Conservation (phyloP, 805 yeast species). For the Lipomyces mesembrius region DNA sequence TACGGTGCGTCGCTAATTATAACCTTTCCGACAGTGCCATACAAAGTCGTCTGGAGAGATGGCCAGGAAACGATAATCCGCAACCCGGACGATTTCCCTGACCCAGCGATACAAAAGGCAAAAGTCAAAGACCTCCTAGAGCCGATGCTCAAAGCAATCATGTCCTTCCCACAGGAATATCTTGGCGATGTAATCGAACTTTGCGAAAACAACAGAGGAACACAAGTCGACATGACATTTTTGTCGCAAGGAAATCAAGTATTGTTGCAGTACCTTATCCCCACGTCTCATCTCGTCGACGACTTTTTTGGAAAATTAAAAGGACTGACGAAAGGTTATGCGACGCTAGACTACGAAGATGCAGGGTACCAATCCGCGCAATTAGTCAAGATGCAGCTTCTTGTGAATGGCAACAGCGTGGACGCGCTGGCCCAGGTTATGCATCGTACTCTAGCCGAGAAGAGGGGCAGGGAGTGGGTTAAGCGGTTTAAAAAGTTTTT, state of each 20-base stretch:
- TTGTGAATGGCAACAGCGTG: slow-evolving; percentile 85
- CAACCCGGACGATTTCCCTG: slow-evolving; percentile 94
- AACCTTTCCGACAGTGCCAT: slow-evolving; percentile 96
- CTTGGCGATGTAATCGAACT: slow-evolving; percentile 84
- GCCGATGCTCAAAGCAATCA: slow-evolving; percentile 87
- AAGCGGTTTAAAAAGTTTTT: slow-evolving; percentile 77
- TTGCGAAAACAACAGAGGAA: slow-evolving; percentile 83
- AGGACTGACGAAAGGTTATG: slow-evolving; percentile 89
- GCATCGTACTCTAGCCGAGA: slow-evolving; percentile 77
- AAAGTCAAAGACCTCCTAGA: slow-evolving; percentile 64
- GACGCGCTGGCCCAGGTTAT: slow-evolving; percentile 92
- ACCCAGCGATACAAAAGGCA: slow-evolving; percentile 49
- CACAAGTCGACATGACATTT: slow-evolving; percentile 77
- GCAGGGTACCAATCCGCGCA: slow-evolving; percentile 82
- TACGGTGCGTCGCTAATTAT: slow-evolving; percentile 90
- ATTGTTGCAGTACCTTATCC: slow-evolving; percentile 74
- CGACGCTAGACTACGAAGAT: slow-evolving; percentile 93
- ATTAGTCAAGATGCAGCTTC: slow-evolving; percentile 81
- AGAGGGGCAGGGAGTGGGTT: slow-evolving; percentile 81
- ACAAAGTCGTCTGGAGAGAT: slow-evolving; percentile 68
- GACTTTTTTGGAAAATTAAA: slow-evolving; percentile 94
- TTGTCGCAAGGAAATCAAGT: slow-evolving; percentile 76
- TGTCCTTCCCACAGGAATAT: slow-evolving; percentile 89
- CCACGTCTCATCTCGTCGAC: slow-evolving; percentile 88
- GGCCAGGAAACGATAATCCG: slow-evolving; percentile 70